Evolutionary conservation across 2,329 filamentous ascomycete species (phyloP).

Genomic region (Alternaria triticimaculans): DNA sequence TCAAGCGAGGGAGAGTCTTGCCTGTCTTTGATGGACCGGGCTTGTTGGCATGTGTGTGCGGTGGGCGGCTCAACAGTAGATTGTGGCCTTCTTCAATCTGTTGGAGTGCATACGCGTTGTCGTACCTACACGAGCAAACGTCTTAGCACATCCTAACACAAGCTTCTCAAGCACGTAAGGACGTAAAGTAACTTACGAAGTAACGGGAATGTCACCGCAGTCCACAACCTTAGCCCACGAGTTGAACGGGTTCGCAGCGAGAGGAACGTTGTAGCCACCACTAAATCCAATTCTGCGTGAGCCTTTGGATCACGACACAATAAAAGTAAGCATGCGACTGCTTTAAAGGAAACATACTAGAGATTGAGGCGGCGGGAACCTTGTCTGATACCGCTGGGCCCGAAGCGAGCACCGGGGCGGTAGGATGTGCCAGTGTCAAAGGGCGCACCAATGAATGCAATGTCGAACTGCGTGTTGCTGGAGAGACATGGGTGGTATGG

Average conservation of each 20-base stretch:
- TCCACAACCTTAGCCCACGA: conserved; percentile 81
- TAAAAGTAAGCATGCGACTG: conserved; percentile 51
- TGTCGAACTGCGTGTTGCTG: conserved; percentile 77
- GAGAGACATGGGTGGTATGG: conserved; percentile 78
- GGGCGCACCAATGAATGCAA: conserved; percentile 86
- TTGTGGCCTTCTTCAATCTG: conserved; percentile 89
- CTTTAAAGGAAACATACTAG: conserved; percentile 67
- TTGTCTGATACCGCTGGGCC: conserved; percentile 83
- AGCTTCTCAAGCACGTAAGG: neutral
- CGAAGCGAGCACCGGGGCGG: conserved; percentile 81
- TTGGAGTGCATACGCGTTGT: conserved; percentile 80
- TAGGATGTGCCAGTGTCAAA: conserved; percentile 90
- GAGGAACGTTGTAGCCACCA: conserved; percentile 85
- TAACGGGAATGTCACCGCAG: conserved; percentile 85
- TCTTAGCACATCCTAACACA: neutral
- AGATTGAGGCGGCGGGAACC: conserved; percentile 85
- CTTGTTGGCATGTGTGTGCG: conserved; percentile 71
- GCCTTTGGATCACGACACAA: conserved; percentile 44
- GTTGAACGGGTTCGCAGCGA: conserved; percentile 80
- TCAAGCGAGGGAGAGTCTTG: conserved; percentile 79
- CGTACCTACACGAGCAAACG: conserved; percentile 63
- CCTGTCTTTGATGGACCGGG: conserved; percentile 73
- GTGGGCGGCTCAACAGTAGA: conserved; percentile 72
- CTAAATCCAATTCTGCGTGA: conserved; percentile 64
- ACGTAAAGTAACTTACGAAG: conserved; percentile 64